Percentiles rank a stretch among this genome's conserved stretches.
Conservation (phyloP, 495 filamentous ascomycete genomes). For the Penicillium arizonense region DNA sequence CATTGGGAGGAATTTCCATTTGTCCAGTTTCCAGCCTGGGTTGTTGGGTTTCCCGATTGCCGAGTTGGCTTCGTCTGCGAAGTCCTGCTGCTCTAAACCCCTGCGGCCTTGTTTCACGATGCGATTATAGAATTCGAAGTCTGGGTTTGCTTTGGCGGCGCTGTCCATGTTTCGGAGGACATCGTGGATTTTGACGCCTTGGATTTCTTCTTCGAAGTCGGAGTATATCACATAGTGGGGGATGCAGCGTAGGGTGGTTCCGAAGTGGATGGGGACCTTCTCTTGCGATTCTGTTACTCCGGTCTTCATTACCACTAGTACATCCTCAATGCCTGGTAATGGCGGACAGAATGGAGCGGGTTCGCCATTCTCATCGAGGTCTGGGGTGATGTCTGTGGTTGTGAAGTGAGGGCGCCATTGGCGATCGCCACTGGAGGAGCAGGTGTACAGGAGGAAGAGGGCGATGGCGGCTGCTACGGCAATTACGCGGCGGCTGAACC, state of each 20-base stretch:
- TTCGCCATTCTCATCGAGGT: conserved; percentile 10
- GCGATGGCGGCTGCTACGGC: conserved; percentile 24
- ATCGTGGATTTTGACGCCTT: conserved; percentile 48
- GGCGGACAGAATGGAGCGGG: conserved; percentile 31
- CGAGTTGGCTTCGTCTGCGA: conserved; percentile 45
- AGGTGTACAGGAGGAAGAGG: conserved; percentile 33
- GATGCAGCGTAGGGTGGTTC: conserved; percentile 51
- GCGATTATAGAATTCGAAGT: conserved; percentile 55
- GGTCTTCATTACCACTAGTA: conserved; percentile 48
- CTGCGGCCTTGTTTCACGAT: conserved; percentile 38
- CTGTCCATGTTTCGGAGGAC: conserved; percentile 42
- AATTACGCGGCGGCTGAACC: conserved; percentile 29
- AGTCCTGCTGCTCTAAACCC: conserved; percentile 38
- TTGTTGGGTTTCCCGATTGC: conserved; percentile 47
- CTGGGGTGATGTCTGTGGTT: conserved; percentile 3
- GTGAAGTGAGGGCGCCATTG: conserved; percentile 8
- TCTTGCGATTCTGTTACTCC: conserved; percentile 44
- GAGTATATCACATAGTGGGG: conserved; percentile 56
- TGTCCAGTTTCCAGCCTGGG: conserved; percentile 56
- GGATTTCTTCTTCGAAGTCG: conserved; percentile 50
- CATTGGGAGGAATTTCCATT: conserved; percentile 62
- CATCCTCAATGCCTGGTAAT: conserved; percentile 42
- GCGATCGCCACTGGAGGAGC: conserved; percentile 13
- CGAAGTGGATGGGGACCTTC: conserved; percentile 49
- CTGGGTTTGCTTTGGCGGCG: conserved; percentile 35